Evolutionary conservation across 192 early-diverging fungal species (phyloP).

Genomic region (Coemansia aciculifera): DNA sequence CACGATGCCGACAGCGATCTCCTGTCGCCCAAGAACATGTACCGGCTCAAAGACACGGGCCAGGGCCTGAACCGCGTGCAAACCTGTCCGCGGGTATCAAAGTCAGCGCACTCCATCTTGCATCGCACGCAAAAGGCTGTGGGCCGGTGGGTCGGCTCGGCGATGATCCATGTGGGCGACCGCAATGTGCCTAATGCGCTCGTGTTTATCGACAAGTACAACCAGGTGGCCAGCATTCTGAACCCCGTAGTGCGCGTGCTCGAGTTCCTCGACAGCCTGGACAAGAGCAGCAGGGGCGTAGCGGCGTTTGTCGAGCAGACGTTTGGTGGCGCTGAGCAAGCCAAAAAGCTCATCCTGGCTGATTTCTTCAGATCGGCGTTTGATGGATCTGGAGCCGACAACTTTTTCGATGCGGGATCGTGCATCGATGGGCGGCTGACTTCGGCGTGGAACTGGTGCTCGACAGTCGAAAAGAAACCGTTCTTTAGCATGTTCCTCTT

Average conservation of each 20-base stretch:
- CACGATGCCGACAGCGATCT: slow-evolving; percentile 85
- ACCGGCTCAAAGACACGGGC: slow-evolving; percentile 93
- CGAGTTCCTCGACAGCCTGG: slow-evolving; percentile 67
- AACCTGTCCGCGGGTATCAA: slow-evolving; percentile 75
- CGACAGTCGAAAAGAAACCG: slow-evolving; percentile 86
- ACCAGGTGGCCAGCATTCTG: slow-evolving; percentile 95
- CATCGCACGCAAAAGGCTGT: slow-evolving; percentile 82
- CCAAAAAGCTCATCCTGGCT: slow-evolving; percentile 73
- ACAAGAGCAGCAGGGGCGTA: slow-evolving; percentile 53
- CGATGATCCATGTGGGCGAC: slow-evolving; percentile 96
- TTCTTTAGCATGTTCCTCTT: slow-evolving; percentile 89
- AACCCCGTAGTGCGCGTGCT: slow-evolving; percentile 80
- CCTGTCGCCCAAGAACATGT: slow-evolving; percentile 66
- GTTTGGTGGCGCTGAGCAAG: slow-evolving; percentile 65
- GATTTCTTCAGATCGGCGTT: slow-evolving; percentile 97
- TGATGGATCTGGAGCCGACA: slow-evolving; percentile 93
- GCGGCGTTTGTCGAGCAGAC: slow-evolving; percentile 65
- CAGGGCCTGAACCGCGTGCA: slow-evolving; percentile 97
- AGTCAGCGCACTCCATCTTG: slow-evolving; percentile 87
- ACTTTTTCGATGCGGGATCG: slow-evolving; percentile 85
- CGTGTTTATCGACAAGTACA: slow-evolving; percentile 98
- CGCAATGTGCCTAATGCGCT: slow-evolving; percentile 98
- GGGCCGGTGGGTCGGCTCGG: slow-evolving; percentile 90
- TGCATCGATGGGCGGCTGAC: slow-evolving; percentile 97
- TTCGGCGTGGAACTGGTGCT: slow-evolving; percentile 91